phyloP scores from a whole-genome alignment of 192 early-diverging fungal species.

The Kappamyces sp. region DNA sequence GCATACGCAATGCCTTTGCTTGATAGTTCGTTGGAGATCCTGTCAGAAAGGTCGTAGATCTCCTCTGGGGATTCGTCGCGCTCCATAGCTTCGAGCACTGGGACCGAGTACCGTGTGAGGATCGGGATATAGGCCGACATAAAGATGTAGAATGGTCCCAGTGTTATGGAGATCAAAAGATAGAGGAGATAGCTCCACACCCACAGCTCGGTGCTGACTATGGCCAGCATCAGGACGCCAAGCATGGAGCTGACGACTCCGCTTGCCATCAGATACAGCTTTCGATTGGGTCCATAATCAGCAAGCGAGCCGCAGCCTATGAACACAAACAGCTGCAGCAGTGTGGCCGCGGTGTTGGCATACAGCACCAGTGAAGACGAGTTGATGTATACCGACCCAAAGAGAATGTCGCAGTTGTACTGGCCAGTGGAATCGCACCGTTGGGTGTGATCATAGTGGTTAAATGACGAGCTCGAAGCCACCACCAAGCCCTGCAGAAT shows the following conservation, averaged over 20 bases:
- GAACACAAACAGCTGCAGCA: constrained; percentile 22
- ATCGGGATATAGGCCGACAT: constrained; percentile 11
- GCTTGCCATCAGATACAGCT: too few relatives aligned
- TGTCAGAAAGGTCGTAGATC: neutral
- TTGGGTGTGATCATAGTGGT: too few relatives aligned
- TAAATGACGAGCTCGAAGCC: too few relatives aligned
- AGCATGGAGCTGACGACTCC: too few relatives aligned
- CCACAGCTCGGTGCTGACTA: too few relatives aligned
- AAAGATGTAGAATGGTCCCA: constrained; percentile 14
- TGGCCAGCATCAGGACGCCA: too few relatives aligned
- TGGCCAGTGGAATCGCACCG: neutral
- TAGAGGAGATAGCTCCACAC: neutral
- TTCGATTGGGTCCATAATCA: constrained; percentile 19
- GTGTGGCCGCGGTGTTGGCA: constrained; percentile 12
- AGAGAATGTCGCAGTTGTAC: constrained; percentile 21
- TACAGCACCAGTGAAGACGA: constrained; percentile 24
- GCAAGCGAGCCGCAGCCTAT: constrained; percentile 24
- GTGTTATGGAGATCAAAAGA: constrained; percentile 1
- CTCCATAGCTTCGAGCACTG: neutral
- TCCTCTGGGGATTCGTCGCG: neutral
- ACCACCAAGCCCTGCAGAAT: too few relatives aligned
- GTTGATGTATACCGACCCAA: constrained; percentile 17
- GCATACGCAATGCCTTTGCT: constrained; percentile 12
- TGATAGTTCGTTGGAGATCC: constrained; percentile 20
- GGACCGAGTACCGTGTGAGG: constrained; percentile 3